Evolutionary conservation across 441 rosid genomes (phyloP).

Genomic region (Corymbia calophylla): DNA sequence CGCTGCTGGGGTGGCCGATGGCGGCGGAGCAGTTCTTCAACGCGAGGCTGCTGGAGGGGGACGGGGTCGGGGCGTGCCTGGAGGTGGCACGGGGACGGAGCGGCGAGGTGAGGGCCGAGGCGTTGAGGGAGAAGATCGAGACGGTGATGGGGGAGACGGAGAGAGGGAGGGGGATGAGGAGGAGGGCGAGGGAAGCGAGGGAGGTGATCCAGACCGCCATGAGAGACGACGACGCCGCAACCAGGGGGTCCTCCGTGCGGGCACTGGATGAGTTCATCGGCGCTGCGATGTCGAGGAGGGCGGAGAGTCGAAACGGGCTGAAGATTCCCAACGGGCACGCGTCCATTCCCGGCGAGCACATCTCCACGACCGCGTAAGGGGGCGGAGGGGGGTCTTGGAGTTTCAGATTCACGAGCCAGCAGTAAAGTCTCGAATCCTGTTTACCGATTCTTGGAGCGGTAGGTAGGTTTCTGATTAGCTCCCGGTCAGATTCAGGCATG

Average conservation of each 20-base stretch:
- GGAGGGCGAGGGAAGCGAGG: conserved; percentile 28
- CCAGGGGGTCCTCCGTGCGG: conserved; percentile 42
- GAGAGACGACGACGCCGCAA: background rate
- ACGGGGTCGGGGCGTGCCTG: conserved; percentile 43
- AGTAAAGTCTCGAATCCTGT: background rate
- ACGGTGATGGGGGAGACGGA: conserved; percentile 37
- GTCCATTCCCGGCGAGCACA: background rate
- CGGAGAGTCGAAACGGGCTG: background rate
- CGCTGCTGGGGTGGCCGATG: conserved; percentile 72
- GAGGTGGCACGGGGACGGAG: conserved; percentile 67
- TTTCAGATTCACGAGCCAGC: background rate
- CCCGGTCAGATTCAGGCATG: background rate
- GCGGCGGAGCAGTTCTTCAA: conserved; percentile 79
- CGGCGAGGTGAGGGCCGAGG: conserved; percentile 34
- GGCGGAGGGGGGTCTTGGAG: background rate
- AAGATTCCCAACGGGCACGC: background rate
- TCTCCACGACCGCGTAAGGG: background rate
- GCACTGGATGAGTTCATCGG: conserved; percentile 49
- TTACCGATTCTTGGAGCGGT: background rate
- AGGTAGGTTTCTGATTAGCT: background rate
- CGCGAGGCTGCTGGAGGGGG: conserved; percentile 49
- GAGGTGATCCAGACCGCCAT: conserved; percentile 29
- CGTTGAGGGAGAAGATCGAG: conserved; percentile 35
- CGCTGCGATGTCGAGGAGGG: conserved; percentile 23
- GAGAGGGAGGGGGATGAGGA: conserved; percentile 37